Percentiles rank a stretch among this genome's conserved stretches.
These are phyloP conservation scores for Aspergillus sclerotioniger DNA, from an alignment of 495 filamentous ascomycete species.

Conservation along the genomic window DNA sequence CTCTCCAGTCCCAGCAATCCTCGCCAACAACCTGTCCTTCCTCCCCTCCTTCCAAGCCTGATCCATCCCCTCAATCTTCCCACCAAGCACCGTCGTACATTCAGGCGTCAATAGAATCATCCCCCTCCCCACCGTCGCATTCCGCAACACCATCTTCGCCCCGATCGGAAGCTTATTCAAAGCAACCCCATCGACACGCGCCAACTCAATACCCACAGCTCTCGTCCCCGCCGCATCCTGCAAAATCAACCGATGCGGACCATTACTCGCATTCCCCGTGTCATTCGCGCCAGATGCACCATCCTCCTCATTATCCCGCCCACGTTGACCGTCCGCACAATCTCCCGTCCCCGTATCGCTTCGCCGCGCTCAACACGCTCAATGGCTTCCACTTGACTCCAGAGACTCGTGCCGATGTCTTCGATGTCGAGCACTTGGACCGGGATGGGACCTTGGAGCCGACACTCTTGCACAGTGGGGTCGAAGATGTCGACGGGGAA, in stretches of 20 bases:
- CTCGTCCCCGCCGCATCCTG: slow-evolving; percentile 74
- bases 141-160: slow-evolving; percentile 71
- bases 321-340: slow-evolving; percentile 66
- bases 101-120: slow-evolving; percentile 71
- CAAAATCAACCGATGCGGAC: slow-evolving; percentile 76
- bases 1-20: slow-evolving; percentile 38
- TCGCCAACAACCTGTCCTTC: slow-evolving; percentile 64
- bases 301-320: slow-evolving; percentile 44
- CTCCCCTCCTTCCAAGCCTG: slow-evolving; percentile 71
- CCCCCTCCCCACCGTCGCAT: slow-evolving; percentile 68
- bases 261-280: slow-evolving; percentile 29
- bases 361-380: slow-evolving; percentile 84
- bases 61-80: slow-evolving; percentile 82
- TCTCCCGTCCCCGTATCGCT: slow-evolving; percentile 73
- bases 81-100: slow-evolving; percentile 67
- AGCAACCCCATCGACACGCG: slow-evolving; percentile 59
- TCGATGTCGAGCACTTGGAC: slow-evolving; percentile 85
- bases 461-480: slow-evolving; percentile 50
- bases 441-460: slow-evolving; percentile 57
- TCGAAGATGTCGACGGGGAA: slow-evolving; percentile 60
- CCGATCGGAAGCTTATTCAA: slow-evolving; percentile 70
- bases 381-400: slow-evolving; percentile 82
- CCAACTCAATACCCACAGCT: slow-evolving; percentile 73
- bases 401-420: slow-evolving; percentile 71
- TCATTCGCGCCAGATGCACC: slow-evolving; percentile 16